Evolutionary conservation across 306 rosid genomes (phyloP).

Genomic region (Rosa lucieae): DNA sequence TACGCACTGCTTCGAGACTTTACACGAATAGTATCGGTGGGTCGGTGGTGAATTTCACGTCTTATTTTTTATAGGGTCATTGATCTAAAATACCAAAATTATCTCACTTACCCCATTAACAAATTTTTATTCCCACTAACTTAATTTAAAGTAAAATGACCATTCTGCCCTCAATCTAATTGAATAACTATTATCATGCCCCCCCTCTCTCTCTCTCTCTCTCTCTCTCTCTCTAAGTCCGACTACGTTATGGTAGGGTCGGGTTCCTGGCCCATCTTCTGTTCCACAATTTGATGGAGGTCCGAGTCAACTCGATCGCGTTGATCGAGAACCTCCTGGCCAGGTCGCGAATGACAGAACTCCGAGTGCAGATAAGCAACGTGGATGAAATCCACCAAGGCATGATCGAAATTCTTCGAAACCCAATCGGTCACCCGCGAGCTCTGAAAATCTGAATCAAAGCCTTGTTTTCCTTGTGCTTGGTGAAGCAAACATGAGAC

Average conservation of each 20-base stretch:
- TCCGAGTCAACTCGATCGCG: conserved; percentile 76
- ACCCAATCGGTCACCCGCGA: conserved; percentile 53
- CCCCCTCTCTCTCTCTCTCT: too few species aligned
- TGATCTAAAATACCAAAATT: too few species aligned
- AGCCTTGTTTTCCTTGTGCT: conserved; percentile 70
- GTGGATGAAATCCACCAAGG: conserved; percentile 73
- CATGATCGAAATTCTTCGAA: conserved; percentile 53
- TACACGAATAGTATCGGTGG: neutral
- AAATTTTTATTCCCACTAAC: too few species aligned
- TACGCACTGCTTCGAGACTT: neutral
- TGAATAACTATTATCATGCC: too few species aligned
- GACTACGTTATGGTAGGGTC: conserved; percentile 54
- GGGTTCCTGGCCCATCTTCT: conserved; percentile 42
- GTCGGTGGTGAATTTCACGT: neutral
- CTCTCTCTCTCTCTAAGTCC: conserved; percentile 23
- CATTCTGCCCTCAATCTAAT: too few species aligned
- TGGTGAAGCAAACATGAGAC: conserved; percentile 70
- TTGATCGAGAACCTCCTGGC: conserved; percentile 59
- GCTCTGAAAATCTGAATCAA: conserved; percentile 72
- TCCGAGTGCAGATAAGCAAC: conserved; percentile 53
- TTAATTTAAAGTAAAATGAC: too few species aligned
- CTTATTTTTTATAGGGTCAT: neutral
- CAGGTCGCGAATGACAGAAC: conserved; percentile 65
- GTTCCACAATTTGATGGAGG: conserved; percentile 47
- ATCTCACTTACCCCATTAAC: too few species aligned